Base-by-base conservation (phyloP, 164 flowering plant species). In the Houttuynia cordata region DNA sequence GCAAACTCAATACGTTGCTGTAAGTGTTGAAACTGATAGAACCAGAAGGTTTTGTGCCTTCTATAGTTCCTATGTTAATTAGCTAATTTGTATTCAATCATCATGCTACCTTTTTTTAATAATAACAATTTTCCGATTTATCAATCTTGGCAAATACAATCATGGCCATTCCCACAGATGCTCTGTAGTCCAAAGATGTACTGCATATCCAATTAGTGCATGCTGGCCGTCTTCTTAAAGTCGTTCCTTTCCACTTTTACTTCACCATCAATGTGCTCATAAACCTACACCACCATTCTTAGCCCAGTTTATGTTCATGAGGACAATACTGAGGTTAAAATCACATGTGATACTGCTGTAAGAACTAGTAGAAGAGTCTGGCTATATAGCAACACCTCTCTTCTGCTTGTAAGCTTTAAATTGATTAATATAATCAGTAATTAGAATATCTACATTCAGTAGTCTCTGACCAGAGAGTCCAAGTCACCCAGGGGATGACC, bases 391-490 rank as follows among this genome's bases (percentile, higher is more conserved):
- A 17, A 69, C 72, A 10, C 72, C 72, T 17, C 72, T 68, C 57
- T 69, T 65, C 21, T 69, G 72, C 54, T 69, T 69, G 68, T 69
- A 64, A 22, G 67, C 67, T 61, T 64, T 64, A 61, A 84, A 84
- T 73, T 84, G 94, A 70, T 86, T 90, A 51, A 90, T 84, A 67
- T 90, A 95, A 39, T 95, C 97, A 0, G 91, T 90, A 51, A 90
- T 87, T 22, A 87, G 87, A 70, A 90, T 90, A 76, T 87, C 97
- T 12, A 90, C 97, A 67, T 86, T 92, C 70, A 90, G 68, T 77
- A 87, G 95, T 67, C 97, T 85, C 73, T 90, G 97, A 53, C 87
- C 81, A 95, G 73, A 17, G 96, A 90, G 70, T 90, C 95, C 56
- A 90, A 73, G 74, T 30, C 37, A 2, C 37, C 37, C 37, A 30